Base-by-base conservation (phyloP, 75 land plant genomes). In the Cryptomeria japonica region DNA sequence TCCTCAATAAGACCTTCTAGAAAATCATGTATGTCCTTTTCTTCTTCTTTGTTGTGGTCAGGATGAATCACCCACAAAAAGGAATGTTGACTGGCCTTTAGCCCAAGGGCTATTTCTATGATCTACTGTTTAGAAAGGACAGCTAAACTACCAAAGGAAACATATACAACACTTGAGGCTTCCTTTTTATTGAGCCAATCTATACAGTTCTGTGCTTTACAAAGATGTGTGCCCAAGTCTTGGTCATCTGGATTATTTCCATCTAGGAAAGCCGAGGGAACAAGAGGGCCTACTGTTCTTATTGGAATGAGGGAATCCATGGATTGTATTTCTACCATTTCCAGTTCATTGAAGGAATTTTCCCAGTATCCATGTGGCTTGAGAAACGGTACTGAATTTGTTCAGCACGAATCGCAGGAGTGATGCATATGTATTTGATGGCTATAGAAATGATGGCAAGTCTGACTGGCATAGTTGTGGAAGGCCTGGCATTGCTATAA, bases 391-490 rank as follows among this genome's bases (percentile, higher is more conserved):
- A 31, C 77, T 46, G 70, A 41, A 47, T 6, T 72, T 47, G 2
- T 84, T 85, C 0, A 90, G 39, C 86, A 94, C 89, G 3, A 87
- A 79, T 14, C 84, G 39, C 37, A 80, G 11, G 1, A 94, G 44
- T 46, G 86, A 28, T 14, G 38, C 39, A 83, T 85, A 87, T n/a
- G 93, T 89, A 15, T 88, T 91, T 4, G 85, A 28, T 0, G 94
- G 89, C 77, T 90, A 89, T 56, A 96, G 70, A 90, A 93, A 93
- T 36, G 91, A 86, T 3, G 97, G 95, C 61, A 96, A 39, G 38
- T 94, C 93, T 70, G 89, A 91, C 28, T 90, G 36, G 41, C 83
- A 87, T 28, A 93, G 39, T 0, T 91, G 80, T 2, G 97, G 94
- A 39, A 92, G 58, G 5, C 89, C 88, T 14, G 96, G 96, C 19